phyloP scores from a whole-genome alignment of 2,329 filamentous ascomycete species.

The Curvularia verruculosa region DNA sequence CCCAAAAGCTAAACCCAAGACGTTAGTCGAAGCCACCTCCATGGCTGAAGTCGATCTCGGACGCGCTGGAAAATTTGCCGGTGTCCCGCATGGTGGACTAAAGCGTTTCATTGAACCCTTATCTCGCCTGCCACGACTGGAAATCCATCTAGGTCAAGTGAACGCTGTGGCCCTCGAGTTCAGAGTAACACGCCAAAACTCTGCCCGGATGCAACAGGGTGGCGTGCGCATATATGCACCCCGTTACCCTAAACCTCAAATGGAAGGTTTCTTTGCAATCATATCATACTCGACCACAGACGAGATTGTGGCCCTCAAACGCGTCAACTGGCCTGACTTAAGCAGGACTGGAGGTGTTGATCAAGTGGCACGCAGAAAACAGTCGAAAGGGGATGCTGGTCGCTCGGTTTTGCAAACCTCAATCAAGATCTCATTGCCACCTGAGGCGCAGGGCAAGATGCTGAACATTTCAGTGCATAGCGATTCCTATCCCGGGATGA shows the following conservation, averaged over 20 bases:
- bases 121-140: constrained; percentile 71
- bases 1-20: constrained; percentile 42
- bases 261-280: constrained; percentile 89
- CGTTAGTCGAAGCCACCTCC: constrained; percentile 49
- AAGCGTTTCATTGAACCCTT: constrained; percentile 64
- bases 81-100: constrained; percentile 55
- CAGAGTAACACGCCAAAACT: constrained; percentile 69
- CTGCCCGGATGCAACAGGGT: constrained; percentile 36
- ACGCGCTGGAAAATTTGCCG: constrained; percentile 55
- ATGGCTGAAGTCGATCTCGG: constrained; percentile 35
- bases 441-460: constrained; percentile 60
- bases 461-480: constrained; percentile 80
- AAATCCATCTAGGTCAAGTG: constrained; percentile 65
- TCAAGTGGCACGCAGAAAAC: constrained; percentile 14
- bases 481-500: constrained; percentile 84
- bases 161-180: constrained; percentile 70
- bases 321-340: constrained; percentile 72
- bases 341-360: constrained; percentile 6
- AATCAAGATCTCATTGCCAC: constrained; percentile 66
- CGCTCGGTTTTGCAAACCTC: constrained; percentile 58
- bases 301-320: constrained; percentile 84
- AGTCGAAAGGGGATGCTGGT: constrained; percentile 22
- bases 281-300: constrained; percentile 71
- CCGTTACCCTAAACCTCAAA: constrained; percentile 90
- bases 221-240: constrained; percentile 84